Base-by-base conservation (phyloP, 352 stramenopile species). In the Pythium sp. region DNA sequence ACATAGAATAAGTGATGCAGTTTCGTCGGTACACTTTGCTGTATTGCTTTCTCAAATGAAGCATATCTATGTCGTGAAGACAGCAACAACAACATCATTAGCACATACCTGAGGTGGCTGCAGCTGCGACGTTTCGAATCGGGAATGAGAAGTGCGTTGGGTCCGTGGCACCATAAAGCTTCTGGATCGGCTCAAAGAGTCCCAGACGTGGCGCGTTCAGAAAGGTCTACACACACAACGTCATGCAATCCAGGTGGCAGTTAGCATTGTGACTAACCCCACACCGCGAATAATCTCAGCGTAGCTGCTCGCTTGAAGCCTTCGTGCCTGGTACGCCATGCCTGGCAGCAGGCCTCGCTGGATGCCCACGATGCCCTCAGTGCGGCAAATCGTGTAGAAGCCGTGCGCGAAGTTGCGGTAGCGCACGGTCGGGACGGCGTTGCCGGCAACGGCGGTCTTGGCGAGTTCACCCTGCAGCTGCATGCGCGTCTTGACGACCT, bases 401-500 rank as follows among this genome's bases (percentile, higher is more conserved):
- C 79, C 87, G 65, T 96, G 87, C n/a, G 79, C 81, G 59, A 94
- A 93, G 72, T 94, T 94, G 69, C 84, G 81, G 73, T 94, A 96
- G 58, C 79, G 83, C 58, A 92, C 73, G n/a, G 75, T 75, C 2
- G 78, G 78, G n/a, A 62, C 59, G 22, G 66, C 74, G 26, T 62
- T 69, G 18, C 34, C 54, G 11, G 74, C 68, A 2, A 74, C 80
- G 9, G 81, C 74, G 41, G 79, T 82, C 62, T 80, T 77, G 20
- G 86, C 79, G 30, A 96, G 78, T 66, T 96, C 88, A 20, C 87
- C 88, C 74, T 96, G 88, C 43, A 96, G 72, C 75, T 96, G 88
- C 88, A 96, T 94, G 67, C 88, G 88, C 63, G 88, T 96, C 82
- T 96, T 96, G 68, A 96, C 81, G 53, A 95, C 87, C 71, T 96